Conservation (phyloP, 768 basidiomycete species). For the Boletus tylopilopsis region DNA sequence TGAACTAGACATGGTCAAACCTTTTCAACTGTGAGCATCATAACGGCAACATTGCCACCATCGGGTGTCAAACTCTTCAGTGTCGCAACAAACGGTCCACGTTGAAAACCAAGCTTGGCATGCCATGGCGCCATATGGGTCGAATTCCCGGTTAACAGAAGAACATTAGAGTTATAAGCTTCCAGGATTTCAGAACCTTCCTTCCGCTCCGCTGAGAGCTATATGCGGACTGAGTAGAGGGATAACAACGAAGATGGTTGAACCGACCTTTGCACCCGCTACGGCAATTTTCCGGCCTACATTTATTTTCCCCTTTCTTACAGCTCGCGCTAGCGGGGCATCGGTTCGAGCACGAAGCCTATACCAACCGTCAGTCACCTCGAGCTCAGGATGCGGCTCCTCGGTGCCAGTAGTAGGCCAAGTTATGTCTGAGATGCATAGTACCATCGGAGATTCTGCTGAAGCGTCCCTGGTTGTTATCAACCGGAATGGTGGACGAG, state of each 20-base stretch:
- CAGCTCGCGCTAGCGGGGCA: slow-evolving; percentile 63
- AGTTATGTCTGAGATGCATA: slow-evolving; percentile 74
- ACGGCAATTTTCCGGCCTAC: slow-evolving; percentile 84
- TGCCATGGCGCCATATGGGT: slow-evolving; percentile 88
- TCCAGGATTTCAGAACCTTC: slow-evolving; percentile 84
- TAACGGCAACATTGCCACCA: slow-evolving; percentile 71
- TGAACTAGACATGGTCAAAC: slow-evolving; percentile 29
- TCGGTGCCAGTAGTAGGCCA: slow-evolving; percentile 43
- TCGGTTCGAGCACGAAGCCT: slow-evolving; percentile 76
- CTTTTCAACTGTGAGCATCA: slow-evolving; percentile 74
- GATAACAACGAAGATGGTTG: background rate
- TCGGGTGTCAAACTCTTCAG: slow-evolving; percentile 75
- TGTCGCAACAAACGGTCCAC: slow-evolving; percentile 64
- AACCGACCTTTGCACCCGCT: slow-evolving; percentile 71
- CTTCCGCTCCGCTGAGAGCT: slow-evolving; percentile 68
- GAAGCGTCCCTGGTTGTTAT: slow-evolving; percentile 84
- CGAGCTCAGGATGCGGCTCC: slow-evolving; percentile 57
- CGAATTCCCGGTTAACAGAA: slow-evolving; percentile 79
- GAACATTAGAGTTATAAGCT: slow-evolving; percentile 61
- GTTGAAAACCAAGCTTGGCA: slow-evolving; percentile 76
- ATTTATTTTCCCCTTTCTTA: slow-evolving; percentile 59
- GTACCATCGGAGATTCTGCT: slow-evolving; percentile 73
- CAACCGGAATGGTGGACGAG: slow-evolving; percentile 76
- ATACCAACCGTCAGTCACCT: slow-evolving; percentile 99
- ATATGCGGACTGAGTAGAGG: background rate